These are phyloP conservation scores for Discostella stelligera DNA, from an alignment of 352 stramenopile genomes.

Conservation along the genomic window DNA sequence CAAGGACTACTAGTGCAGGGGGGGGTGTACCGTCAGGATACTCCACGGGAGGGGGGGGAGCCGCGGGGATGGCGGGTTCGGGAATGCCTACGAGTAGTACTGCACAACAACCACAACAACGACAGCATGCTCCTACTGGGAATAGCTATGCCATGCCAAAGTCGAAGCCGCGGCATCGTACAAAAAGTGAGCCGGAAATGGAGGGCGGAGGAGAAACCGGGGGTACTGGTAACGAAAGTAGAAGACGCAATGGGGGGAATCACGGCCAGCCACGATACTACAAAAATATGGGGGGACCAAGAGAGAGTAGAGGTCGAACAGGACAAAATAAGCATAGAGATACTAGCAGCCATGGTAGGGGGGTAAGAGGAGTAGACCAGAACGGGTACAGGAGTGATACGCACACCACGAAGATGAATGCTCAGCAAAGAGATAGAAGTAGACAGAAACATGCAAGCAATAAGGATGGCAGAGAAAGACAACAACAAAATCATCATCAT, in stretches of 20 bases:
- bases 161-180: not conserved
- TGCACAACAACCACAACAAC: not conserved
- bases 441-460: not conserved
- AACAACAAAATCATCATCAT: not conserved
- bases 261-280: slow-evolving; percentile 2
- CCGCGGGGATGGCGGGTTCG: slow-evolving; percentile 16
- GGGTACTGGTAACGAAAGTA: not conserved
- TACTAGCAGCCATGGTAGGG: not conserved
- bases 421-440: not conserved
- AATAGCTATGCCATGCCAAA: slow-evolving; percentile 18
- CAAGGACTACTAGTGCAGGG: not conserved
- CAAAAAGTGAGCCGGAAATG: not conserved
- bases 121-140: not conserved
- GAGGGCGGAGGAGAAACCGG: not conserved
- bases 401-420: not conserved
- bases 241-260: not conserved
- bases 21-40: slow-evolving; percentile 3
- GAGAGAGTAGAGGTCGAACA: not conserved
- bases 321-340: not conserved
- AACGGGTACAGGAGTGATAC: slow-evolving; percentile 28
- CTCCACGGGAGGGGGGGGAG: slow-evolving; percentile 13
- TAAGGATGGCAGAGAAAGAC: not conserved
- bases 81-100: slow-evolving; percentile 2
- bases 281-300: not conserved
- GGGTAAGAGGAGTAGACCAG: not conserved